Evolutionary conservation across 2,329 filamentous ascomycete species (phyloP).

Genomic region (Myrmaecium sp.): DNA sequence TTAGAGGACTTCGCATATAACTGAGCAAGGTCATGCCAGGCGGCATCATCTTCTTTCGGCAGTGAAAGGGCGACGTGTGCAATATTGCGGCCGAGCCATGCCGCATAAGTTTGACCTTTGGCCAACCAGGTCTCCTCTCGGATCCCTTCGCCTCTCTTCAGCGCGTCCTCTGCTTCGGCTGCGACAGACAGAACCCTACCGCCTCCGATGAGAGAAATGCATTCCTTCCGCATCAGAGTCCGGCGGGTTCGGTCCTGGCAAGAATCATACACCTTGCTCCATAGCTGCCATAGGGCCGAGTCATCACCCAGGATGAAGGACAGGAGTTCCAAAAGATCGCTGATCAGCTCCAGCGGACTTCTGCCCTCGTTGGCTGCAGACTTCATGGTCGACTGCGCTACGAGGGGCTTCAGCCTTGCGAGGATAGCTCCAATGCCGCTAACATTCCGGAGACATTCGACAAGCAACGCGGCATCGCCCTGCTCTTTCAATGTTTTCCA

Average conservation of each 20-base stretch:
- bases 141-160: constrained; percentile 17
- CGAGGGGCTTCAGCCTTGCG: constrained; percentile 47
- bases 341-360: constrained; percentile 16
- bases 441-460: constrained; percentile 53
- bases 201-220: constrained; percentile 39
- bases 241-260: constrained; percentile 26
- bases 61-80: constrained; percentile 27
- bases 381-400: constrained; percentile 21
- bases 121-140: constrained; percentile 39
- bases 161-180: constrained; percentile 40
- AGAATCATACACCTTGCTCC: constrained; percentile 25
- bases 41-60: constrained; percentile 15
- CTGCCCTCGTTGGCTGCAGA: constrained; percentile 15
- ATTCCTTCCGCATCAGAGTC: constrained; percentile 45
- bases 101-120: constrained; percentile 45
- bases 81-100: constrained; percentile 56
- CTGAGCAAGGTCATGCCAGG: constrained; percentile 14
- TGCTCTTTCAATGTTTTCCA: constrained; percentile 44
- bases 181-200: constrained; percentile 41
- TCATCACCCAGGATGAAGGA: constrained; percentile 26
- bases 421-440: constrained; percentile 63
- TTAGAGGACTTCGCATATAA: constrained; percentile 44
- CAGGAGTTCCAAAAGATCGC: constrained; percentile 27
- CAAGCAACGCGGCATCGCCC: constrained; percentile 27
- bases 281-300: constrained; percentile 26